These are phyloP conservation scores for Lachnum nothofagi DNA, from an alignment of 2,329 filamentous ascomycete genomes.

Conservation along the genomic window DNA sequence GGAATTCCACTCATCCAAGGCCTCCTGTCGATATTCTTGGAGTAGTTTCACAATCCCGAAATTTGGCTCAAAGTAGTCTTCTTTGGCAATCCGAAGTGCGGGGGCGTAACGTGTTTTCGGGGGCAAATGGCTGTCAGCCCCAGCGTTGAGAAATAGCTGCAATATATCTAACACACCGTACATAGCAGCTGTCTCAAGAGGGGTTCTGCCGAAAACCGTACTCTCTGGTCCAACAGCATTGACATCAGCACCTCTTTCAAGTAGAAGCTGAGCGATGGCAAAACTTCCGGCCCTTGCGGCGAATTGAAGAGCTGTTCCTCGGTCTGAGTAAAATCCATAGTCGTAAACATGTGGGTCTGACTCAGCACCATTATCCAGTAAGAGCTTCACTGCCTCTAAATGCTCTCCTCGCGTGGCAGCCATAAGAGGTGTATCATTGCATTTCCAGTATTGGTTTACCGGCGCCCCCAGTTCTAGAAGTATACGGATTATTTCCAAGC, in stretches of 20 bases:
- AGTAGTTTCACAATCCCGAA: too few relatives aligned
- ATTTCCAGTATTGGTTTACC: too few relatives aligned
- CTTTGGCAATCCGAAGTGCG: too few relatives aligned
- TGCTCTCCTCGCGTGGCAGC: neutral
- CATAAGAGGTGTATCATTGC: neutral
- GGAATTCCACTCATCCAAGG: too few relatives aligned
- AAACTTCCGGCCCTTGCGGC: conserved; percentile 18
- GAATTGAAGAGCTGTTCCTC: conserved; percentile 21
- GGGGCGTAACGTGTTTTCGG: too few relatives aligned
- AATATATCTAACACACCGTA: conserved; percentile 23
- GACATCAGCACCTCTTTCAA: conserved; percentile 12
- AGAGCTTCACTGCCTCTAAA: neutral
- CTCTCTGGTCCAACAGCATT: conserved; percentile 19
- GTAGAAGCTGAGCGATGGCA: conserved; percentile 22
- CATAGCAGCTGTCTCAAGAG: conserved; percentile 28
- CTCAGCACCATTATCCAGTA: conserved; percentile 14
- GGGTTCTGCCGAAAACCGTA: conserved; percentile 9
- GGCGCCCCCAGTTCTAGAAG: too few relatives aligned
- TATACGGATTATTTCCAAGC: too few relatives aligned
- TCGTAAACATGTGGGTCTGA: neutral
- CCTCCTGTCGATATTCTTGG: too few relatives aligned
- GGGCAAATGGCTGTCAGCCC: neutral
- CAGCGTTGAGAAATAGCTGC: conserved; percentile 10
- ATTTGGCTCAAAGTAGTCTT: too few relatives aligned
- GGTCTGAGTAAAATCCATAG: neutral